phyloP scores from a whole-genome alignment of 2,329 filamentous ascomycete genomes.

The Orbilia blumenaviensis region DNA sequence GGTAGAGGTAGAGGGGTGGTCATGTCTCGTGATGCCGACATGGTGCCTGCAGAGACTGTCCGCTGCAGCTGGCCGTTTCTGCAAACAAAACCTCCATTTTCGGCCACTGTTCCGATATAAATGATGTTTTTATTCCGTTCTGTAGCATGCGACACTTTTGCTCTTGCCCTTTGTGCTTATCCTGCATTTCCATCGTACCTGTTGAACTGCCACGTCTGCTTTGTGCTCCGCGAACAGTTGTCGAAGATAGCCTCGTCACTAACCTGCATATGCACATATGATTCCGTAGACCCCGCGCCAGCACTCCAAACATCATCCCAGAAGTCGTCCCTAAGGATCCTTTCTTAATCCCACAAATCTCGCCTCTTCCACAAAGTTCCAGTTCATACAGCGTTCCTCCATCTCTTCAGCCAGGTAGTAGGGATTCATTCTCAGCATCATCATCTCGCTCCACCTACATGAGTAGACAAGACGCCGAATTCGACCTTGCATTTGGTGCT shows the following conservation, averaged over 20 bases:
- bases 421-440: neutral
- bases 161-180: neutral
- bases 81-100: neutral
- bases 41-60: constrained; percentile 7
- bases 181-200: neutral
- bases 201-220: constrained; percentile 29
- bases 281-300: neutral
- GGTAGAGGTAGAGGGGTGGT: neutral
- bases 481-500: constrained; percentile 16
- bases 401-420: constrained; percentile 32
- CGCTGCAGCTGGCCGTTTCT: constrained; percentile 35
- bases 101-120: neutral
- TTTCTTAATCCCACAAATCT: constrained; percentile 22
- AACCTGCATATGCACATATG: constrained; percentile 21
- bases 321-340: constrained; percentile 40
- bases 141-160: constrained; percentile 5
- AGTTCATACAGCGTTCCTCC: constrained; percentile 36
- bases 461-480: neutral
- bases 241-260: constrained; percentile 17
- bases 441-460: neutral
- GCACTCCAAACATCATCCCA: constrained; percentile 36
- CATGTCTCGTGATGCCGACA: constrained; percentile 41
- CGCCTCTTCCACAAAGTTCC: constrained; percentile 17
- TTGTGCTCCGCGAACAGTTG: constrained; percentile 12
- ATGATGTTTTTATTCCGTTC: neutral